Conservation (phyloP, 2,329 filamentous ascomycete genomes). For the Colletotrichum endophyticum region DNA sequence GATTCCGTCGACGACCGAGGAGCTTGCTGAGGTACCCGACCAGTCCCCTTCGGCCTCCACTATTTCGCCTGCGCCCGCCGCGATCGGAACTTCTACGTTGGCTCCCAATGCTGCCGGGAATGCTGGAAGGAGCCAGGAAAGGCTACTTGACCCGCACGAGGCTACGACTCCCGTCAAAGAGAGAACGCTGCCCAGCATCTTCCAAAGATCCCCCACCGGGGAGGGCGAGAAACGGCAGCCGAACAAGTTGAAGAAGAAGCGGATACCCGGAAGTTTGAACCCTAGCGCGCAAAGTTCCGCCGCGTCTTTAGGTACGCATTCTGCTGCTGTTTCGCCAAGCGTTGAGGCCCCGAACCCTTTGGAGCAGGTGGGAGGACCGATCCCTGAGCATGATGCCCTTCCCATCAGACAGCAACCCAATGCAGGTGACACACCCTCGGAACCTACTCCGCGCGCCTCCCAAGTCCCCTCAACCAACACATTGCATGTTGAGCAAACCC, state of each 20-base stretch:
- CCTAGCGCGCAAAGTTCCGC: constrained; percentile 91
- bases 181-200: constrained; percentile 70
- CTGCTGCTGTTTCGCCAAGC: constrained; percentile 50
- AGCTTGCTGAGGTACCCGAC: background rate
- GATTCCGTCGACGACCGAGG: constrained; percentile 26
- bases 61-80: constrained; percentile 28
- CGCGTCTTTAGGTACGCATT: constrained; percentile 66
- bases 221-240: constrained; percentile 73
- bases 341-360: constrained; percentile 51
- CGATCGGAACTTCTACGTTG: constrained; percentile 28
- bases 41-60: constrained; percentile 23
- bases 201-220: constrained; percentile 70
- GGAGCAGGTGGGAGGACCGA: constrained; percentile 34
- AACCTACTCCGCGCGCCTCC: constrained; percentile 51
- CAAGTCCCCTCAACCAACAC: constrained; percentile 47
- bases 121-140: constrained; percentile 54
- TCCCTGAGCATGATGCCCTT: constrained; percentile 20
- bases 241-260: constrained; percentile 92
- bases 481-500: constrained; percentile 48
- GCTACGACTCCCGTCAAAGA: constrained; percentile 67
- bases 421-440: constrained; percentile 35
- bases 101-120: constrained; percentile 32
- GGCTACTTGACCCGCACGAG: constrained; percentile 46
- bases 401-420: background rate
- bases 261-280: constrained; percentile 75